Conservation (phyloP, 1,139 yeast genomes). For the Spencermartinsiella ligniputridi region DNA sequence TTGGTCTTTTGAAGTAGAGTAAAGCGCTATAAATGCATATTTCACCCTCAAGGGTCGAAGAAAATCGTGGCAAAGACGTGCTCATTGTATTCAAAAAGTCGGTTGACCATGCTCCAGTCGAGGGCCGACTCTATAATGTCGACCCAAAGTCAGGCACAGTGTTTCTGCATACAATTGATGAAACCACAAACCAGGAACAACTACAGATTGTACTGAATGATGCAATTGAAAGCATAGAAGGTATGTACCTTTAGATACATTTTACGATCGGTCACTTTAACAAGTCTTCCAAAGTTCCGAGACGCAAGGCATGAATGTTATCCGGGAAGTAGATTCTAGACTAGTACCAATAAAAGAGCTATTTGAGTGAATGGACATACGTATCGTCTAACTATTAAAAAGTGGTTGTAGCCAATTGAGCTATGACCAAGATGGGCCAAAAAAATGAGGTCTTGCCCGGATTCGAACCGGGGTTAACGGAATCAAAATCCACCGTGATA, state of each 20-base stretch:
- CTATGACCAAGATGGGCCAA: no score
- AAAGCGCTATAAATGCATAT: background rate
- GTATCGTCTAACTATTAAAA: no score
- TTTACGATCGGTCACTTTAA: no score
- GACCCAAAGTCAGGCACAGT: constrained; percentile 22
- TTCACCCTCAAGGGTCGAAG: background rate
- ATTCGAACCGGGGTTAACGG: constrained; percentile 30
- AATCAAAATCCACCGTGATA: constrained; percentile 26
- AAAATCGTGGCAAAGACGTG: constrained; percentile 13
- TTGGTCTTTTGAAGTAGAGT: no score
- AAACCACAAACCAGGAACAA: background rate
- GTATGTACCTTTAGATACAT: no score
- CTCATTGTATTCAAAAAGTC: constrained; percentile 11
- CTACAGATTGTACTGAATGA: background rate
- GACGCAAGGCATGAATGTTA: background rate
- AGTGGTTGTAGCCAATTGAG: no score
- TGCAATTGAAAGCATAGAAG: constrained; percentile 2
- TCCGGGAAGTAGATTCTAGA: background rate
- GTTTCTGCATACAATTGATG: constrained; percentile 12
- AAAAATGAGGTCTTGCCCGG: constrained; percentile 26
- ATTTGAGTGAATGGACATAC: no score
- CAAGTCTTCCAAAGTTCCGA: background rate
- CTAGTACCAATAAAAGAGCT: background rate
- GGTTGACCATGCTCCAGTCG: constrained; percentile 12
- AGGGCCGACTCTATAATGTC: constrained; percentile 19